Percentiles rank a stretch among this genome's conserved stretches.
Evolutionary conservation across 2,329 filamentous ascomycete genomes (phyloP).

Genomic region (Colletotrichum liriopes): DNA sequence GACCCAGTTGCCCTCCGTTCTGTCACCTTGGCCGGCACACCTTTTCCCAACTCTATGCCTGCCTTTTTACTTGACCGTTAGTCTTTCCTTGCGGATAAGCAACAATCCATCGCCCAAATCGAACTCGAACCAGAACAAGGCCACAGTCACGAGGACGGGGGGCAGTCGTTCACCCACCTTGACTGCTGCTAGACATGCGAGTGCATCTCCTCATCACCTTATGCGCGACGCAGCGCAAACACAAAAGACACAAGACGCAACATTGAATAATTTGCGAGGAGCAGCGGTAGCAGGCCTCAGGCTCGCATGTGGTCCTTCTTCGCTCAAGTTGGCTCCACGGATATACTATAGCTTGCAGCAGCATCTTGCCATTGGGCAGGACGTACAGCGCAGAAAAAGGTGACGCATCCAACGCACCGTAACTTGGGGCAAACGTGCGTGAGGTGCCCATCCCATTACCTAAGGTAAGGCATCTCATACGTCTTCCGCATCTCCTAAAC

Average conservation of each 20-base stretch:
- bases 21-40: slow-evolving; percentile 7
- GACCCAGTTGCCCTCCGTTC: slow-evolving; percentile 15
- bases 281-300: neutral
- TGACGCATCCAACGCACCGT: slow-evolving; percentile 11
- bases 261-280: neutral
- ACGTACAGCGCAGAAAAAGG: neutral
- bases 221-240: slow-evolving; percentile 2
- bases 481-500: neutral
- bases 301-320: neutral
- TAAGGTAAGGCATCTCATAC: slow-evolving; percentile 17
- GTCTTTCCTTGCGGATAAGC: slow-evolving; percentile 24
- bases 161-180: slow-evolving; percentile 12
- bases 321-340: neutral
- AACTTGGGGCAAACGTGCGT: neutral
- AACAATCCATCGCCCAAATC: slow-evolving; percentile 12
- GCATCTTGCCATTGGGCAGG: neutral
- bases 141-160: slow-evolving; percentile 9
- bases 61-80: neutral
- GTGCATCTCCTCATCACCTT: neutral
- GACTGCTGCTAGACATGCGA: slow-evolving; percentile 4
- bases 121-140: slow-evolving; percentile 26
- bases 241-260: neutral
- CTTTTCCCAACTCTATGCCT: slow-evolving; percentile 16
- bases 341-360: neutral
- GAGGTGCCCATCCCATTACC: slow-evolving; percentile 18